Evolutionary conservation across 805 yeast species (phyloP).

Genomic region (Cyberlindnera nakhonratchasimensis): DNA sequence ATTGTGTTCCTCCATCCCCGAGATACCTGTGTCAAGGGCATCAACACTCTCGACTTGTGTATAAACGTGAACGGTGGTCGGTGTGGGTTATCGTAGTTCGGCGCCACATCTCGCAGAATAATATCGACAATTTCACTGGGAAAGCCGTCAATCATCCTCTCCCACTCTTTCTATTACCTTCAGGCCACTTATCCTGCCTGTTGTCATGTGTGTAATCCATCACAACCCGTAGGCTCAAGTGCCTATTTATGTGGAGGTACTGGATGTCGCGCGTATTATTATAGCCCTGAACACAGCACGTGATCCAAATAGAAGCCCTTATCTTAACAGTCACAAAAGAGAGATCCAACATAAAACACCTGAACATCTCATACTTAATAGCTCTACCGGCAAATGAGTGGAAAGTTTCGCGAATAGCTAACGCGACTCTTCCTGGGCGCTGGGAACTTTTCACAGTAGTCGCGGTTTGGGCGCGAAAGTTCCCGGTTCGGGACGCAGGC

Average conservation of each 20-base stretch:
- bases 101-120: slow-evolving; percentile 4
- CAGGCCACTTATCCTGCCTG: not conserved
- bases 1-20: slow-evolving; percentile 9
- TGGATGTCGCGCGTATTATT: too few relatives aligned
- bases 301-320: slow-evolving; percentile 2
- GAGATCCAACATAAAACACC: slow-evolving; percentile 2
- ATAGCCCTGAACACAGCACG: slow-evolving; percentile 8
- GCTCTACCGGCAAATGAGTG: not conserved
- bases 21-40: slow-evolving; percentile 14
- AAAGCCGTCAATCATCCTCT: slow-evolving; percentile 12
- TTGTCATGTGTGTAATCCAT: not conserved
- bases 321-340: slow-evolving; percentile 4
- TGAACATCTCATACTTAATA: slow-evolving; percentile 9
- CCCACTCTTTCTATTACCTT: too few relatives aligned
- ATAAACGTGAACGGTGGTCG: slow-evolving; percentile 17
- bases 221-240: too few relatives aligned
- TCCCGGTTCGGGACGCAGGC: slow-evolving; percentile 13
- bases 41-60: slow-evolving; percentile 2
- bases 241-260: too few relatives aligned
- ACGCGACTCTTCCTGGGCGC: not conserved
- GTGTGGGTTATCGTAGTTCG: not conserved
- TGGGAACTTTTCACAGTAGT: slow-evolving; percentile 4
- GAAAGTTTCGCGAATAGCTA: not conserved
- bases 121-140: slow-evolving; percentile 15
- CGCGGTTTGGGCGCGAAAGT: slow-evolving; percentile 9